These are phyloP conservation scores for Sorghum bicolor DNA, from an alignment of 176 grass and related monocot species.

Conservation along the genomic window Sorghum_bicolor_NCBIv3 NC_012878.2:49533501-49534000, in stretches of 20 bases:
- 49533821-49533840: background rate
- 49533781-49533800: background rate
- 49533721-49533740: background rate
- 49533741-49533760: constrained; percentile 2
- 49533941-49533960: constrained; percentile 6
- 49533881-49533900: background rate
- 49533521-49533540: constrained; percentile 82
- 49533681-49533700: constrained; percentile 78
- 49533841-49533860: background rate
- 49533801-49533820: background rate
- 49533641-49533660: constrained; percentile 90
- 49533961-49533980: constrained; percentile 51
- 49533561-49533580: constrained; percentile 59
- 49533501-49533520: constrained; percentile 85
- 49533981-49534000: constrained; percentile 63
- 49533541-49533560: constrained; percentile 75
- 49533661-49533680: constrained; percentile 81
- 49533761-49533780: constrained; percentile 6
- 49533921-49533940: background rate
- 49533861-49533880: background rate
- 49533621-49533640: constrained; percentile 18
- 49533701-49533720: constrained; percentile 77
- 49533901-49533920: too few relatives aligned
- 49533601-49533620: background rate
- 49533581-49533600: constrained; percentile 11